Conservation (phyloP, 352 stramenopile genomes). For the Pythium phragmitis region DNA sequence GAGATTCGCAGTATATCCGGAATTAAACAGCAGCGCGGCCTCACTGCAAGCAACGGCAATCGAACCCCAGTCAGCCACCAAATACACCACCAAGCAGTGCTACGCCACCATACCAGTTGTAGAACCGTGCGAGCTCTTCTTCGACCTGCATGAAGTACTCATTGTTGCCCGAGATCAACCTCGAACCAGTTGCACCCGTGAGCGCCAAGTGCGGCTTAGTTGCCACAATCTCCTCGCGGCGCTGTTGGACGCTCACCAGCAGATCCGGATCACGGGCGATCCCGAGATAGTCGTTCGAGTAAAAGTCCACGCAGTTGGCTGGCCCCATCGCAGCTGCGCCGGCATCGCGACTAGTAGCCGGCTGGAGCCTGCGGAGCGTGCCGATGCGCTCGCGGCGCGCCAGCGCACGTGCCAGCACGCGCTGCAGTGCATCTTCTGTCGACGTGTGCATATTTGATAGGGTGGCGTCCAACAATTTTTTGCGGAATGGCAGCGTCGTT, state of each 20-base stretch:
- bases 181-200: constrained; percentile 81
- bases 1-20: constrained; percentile 96
- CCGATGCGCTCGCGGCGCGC: constrained; percentile 40
- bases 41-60: constrained; percentile 37
- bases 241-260: constrained; percentile 40
- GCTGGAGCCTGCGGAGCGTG: constrained; percentile 51
- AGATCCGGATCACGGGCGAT: constrained; percentile 80
- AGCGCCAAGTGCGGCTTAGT: constrained; percentile 27
- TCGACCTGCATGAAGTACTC: constrained; percentile 89
- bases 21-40: constrained; percentile 95
- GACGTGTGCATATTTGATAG: neutral
- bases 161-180: constrained; percentile 95
- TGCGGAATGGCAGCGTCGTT: neutral
- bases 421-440: constrained; percentile 14
- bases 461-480: neutral
- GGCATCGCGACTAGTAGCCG: constrained; percentile 4
- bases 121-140: constrained; percentile 75
- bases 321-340: constrained; percentile 11
- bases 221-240: constrained; percentile 41
- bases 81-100: neutral
- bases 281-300: constrained; percentile 97
- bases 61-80: neutral
- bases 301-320: constrained; percentile 89
- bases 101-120: constrained; percentile 58
- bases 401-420: constrained; percentile 24